Evolutionary conservation across 495 filamentous ascomycete genomes (phyloP), one percentile per base, ranked within the genome.

Genomic region (Astrothelium subdiscretum): DNA sequence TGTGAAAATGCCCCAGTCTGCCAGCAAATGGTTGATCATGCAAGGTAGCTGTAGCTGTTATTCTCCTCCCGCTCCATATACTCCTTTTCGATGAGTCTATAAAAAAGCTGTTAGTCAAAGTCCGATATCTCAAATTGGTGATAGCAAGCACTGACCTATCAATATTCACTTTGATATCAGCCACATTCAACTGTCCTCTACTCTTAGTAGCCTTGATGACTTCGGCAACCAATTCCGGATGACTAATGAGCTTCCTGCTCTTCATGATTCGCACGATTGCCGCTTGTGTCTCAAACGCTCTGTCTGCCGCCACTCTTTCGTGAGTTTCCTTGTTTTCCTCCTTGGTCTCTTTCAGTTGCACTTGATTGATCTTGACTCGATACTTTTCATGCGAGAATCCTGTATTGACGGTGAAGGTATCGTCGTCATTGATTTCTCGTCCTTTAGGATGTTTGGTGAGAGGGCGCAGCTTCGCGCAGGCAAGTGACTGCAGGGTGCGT

Each of bases 221-320:
- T 75, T 96, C 88, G 12, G 83, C 80, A 12, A 97, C 86, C 29
- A 99, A 74, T 72, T 94, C 88, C 32, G 79, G 70, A 71, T 97
- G 91, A 27, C 78, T 83, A 73, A 97, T 90, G n/a, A 71, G 83
- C 81, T 96, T 95, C 65, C 89, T 77, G 65, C 84, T 86, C 86
- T 99, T 99, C 91, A 99, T 91, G 67, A 99, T 96, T 15, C 94
- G 79, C 64, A 97, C 94, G 65, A 99, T 92, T 1, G 95, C 95
- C 15, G 94, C 95, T 73, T 99, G 95, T 0, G 90, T 95, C 78
- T 99, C 94, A 66, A 90, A 96, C 69, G 95, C 89, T 27, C 94
- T 79, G 68, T 99, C 95, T 31, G 87, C 86, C 1, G 86, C 87
- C 0, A 97, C 91, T 3, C 89, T 80, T 74, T 96, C 87, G 71